Evolutionary conservation across 2,329 filamentous ascomycete species (phyloP).

Genomic region (Diaporthe longicolla): DNA sequence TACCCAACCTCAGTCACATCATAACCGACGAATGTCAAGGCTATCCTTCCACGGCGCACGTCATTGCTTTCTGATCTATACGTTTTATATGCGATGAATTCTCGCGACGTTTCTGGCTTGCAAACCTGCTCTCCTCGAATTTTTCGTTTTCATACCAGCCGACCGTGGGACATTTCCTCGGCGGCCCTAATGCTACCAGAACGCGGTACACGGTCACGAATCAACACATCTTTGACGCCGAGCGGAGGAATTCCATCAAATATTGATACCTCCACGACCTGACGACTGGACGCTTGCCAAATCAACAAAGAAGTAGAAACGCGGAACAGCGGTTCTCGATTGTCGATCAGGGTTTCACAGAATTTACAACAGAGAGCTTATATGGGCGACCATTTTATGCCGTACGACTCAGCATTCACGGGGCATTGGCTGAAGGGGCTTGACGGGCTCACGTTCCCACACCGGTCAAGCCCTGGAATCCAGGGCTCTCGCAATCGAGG

Average conservation of each 20-base stretch:
- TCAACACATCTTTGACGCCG: slow-evolving; percentile 36
- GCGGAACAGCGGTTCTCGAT: slow-evolving; percentile 31
- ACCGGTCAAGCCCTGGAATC: slow-evolving; percentile 27
- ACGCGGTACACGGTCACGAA: slow-evolving; percentile 38
- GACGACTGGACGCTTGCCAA: slow-evolving; percentile 38
- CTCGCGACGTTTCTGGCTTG: slow-evolving; percentile 28
- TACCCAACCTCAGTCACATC: slow-evolving; percentile 20
- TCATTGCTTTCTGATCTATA: slow-evolving; percentile 33
- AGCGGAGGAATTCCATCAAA: slow-evolving; percentile 29
- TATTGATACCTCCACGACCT: slow-evolving; percentile 40
- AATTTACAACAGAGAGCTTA: slow-evolving; percentile 41
- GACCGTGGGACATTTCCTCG: background rate
- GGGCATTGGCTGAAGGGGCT: slow-evolving; percentile 43
- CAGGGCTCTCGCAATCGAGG: slow-evolving; percentile 40
- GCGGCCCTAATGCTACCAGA: slow-evolving; percentile 39
- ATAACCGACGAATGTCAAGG: slow-evolving; percentile 33
- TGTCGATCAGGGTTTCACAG: slow-evolving; percentile 38
- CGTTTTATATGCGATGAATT: slow-evolving; percentile 33
- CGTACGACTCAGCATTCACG: slow-evolving; percentile 42
- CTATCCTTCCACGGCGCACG: slow-evolving; percentile 37
- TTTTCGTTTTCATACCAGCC: slow-evolving; percentile 36
- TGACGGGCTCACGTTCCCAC: slow-evolving; percentile 42
- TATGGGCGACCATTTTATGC: slow-evolving; percentile 45
- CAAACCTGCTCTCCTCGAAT: slow-evolving; percentile 13
- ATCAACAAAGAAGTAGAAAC: slow-evolving; percentile 17